phyloP scores from a whole-genome alignment of 202 grass and related monocot genomes.

The Setaria italica region DNA sequence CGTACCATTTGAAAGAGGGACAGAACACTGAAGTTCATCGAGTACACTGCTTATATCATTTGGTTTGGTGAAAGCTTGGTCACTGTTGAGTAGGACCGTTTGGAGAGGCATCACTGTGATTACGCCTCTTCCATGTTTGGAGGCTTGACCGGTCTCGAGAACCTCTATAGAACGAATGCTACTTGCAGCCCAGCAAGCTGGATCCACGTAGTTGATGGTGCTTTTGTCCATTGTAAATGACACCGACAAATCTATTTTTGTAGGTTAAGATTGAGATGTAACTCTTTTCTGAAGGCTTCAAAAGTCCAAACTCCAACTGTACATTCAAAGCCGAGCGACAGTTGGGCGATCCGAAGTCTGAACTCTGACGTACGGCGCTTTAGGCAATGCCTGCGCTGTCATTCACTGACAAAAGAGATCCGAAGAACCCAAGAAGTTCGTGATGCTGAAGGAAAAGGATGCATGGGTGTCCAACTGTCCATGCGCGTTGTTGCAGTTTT shows the following conservation, averaged over 20 bases:
- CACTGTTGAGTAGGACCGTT: not conserved
- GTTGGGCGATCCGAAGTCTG: not conserved
- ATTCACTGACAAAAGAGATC: not conserved
- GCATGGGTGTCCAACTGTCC: not conserved
- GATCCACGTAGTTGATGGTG: slow-evolving; percentile 41
- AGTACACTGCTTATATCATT: not conserved
- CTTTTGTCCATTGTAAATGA: not conserved
- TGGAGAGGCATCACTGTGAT: not conserved
- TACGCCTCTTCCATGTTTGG: slow-evolving; percentile 6
- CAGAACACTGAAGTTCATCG: not conserved
- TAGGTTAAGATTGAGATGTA: not conserved
- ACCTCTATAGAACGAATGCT: not conserved
- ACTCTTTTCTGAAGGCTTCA: slow-evolving; percentile 25
- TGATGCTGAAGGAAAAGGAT: not conserved
- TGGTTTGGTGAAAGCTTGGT: not conserved
- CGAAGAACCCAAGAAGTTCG: not conserved
- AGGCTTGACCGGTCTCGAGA: slow-evolving; percentile 28
- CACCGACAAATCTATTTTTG: slow-evolving; percentile 48
- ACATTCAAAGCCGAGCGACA: not conserved
- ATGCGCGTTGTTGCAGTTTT: not conserved
- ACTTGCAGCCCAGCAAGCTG: slow-evolving; percentile 43
- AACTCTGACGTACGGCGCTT: slow-evolving; percentile 8
- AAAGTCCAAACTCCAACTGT: slow-evolving; percentile 23
- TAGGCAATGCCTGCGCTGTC: slow-evolving; percentile 1
- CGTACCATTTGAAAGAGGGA: not conserved